Conservation (phyloP, 768 basidiomycete genomes). For the Naganishia vishniacii region DNA sequence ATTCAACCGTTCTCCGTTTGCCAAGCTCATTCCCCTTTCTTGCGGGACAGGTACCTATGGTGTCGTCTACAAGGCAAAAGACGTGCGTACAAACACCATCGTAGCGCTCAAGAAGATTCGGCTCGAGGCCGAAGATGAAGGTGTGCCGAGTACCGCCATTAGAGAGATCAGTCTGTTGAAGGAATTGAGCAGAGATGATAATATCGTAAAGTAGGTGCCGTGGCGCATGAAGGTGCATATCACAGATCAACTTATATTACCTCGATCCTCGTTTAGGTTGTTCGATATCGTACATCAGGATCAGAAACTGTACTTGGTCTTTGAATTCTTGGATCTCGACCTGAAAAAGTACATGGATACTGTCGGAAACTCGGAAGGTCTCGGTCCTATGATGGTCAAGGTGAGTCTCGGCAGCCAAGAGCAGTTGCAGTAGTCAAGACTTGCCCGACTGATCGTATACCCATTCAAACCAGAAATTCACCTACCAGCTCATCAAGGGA, state of each 20-base stretch:
- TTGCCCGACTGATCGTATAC: neutral
- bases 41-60: constrained; percentile 79
- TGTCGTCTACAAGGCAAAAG: constrained; percentile 94
- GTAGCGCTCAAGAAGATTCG: constrained; percentile 99
- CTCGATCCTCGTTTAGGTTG: constrained; percentile 56
- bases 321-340: constrained; percentile 95
- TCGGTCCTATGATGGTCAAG: constrained; percentile 75
- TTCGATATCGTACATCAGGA: constrained; percentile 96
- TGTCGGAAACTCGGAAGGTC: constrained; percentile 57
- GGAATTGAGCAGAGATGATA: constrained; percentile 83
- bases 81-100: constrained; percentile 68
- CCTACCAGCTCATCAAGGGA: constrained; percentile 83
- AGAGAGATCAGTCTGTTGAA: constrained; percentile 95
- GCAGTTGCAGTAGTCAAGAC: constrained; percentile 25
- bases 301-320: constrained; percentile 94
- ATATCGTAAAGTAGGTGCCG: constrained; percentile 71
- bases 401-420: constrained; percentile 52
- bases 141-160: constrained; percentile 95
- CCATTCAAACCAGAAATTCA: constrained; percentile 87
- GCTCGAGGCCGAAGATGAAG: constrained; percentile 96
- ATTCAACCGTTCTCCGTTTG: neutral
- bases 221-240: constrained; percentile 8
- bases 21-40: neutral
- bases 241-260: neutral
- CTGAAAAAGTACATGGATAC: constrained; percentile 95